Base-by-base conservation (phyloP, 768 basidiomycete genomes). In the Boletus pseudopeckii region DNA sequence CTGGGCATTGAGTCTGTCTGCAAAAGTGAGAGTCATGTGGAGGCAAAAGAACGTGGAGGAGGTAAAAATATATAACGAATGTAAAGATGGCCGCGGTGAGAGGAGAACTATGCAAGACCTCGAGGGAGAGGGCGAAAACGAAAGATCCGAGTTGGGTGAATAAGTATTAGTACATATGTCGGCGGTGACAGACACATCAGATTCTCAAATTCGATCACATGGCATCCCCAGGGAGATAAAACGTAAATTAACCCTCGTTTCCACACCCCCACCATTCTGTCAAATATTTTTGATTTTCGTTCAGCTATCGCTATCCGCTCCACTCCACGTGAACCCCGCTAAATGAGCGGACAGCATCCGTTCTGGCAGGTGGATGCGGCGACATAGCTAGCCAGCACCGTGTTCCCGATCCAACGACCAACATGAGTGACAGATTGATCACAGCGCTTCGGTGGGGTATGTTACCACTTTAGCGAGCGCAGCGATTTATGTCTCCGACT, bases 1-100 rank as follows among this genome's bases (percentile, higher is more conserved):
- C 60, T 72, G 72, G 24, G 75, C 74, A 50, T 77, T 77, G 55
- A 77, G 71, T 55, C 70, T 67, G 60, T 77, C 75, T 28, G 72
- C 61, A 57, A 71, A 72, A 30, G 68, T 72, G 50, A 76, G 64
- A 34, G 68, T 70, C 74, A 75, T 75, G 28, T 28, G 28, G 28
- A 52, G 52, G 61, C 46, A 52, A 63, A 59, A n/a, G 61, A 65
- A 56, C 15, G 68, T 49, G 40, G 17, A 46, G 30, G 38, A 42
- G 46, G 36, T 50, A 42, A 37, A 41, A 41, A 61, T 61, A 58
- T 66, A 69, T 65, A 68, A 58, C 28, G 60, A 58, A 56, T 52
- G 64, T 44, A 47, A 17, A 36, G 41, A 22, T 3, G 51, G 54
- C 41, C 51, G 38, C 33, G 18, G 32, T 34, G 44, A 26, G 50